Base-by-base conservation (phyloP, 139 green algal genomes). In the Micromonas pusilla region DNA sequence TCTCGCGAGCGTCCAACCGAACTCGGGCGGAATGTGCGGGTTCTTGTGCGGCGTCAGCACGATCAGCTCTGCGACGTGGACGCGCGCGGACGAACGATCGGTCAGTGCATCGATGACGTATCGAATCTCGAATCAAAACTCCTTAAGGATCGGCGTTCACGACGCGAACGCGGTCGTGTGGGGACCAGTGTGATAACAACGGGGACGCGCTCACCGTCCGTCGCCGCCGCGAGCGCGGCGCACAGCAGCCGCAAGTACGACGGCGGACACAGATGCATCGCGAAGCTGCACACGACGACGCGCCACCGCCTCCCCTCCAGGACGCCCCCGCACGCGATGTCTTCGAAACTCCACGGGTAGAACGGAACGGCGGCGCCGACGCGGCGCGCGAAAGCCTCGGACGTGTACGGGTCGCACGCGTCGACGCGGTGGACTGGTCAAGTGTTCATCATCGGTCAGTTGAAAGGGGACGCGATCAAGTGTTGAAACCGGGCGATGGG, bases 391-490 rank as follows among this genome's bases (percentile, higher is more conserved):
- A n/a, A n/a, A n/a, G 45, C 45, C 23, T 68, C 60, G 60, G 5
- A 5, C 60, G 60, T 68, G 60, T 68, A 68, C 0, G 60, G 60
- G 60, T 68, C 60, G 60, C 60, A 68, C 60, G 60, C 60, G n/a
- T 68, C 60, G n/a, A 68, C 23, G 19, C 60, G 19, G 25, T 9
- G 6, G 25, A 32, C 19, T n/a, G n/a, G n/a, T n/a, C n/a, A n/a
- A n/a, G n/a, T n/a, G n/a, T n/a, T n/a, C n/a, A n/a, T n/a, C n/a
- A n/a, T n/a, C n/a, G n/a, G n/a, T n/a, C n/a, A n/a, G n/a, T n/a
- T n/a, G n/a, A n/a, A n/a, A n/a, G n/a, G n/a, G n/a, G n/a, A n/a
- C n/a, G n/a, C n/a, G n/a, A n/a, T n/a, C n/a, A n/a, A n/a, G n/a
- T n/a, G n/a, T n/a, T n/a, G n/a, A n/a, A n/a, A n/a, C n/a, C n/a